Conservation (phyloP, 2,329 filamentous ascomycete genomes). For the Botrytis tulipae region DNA sequence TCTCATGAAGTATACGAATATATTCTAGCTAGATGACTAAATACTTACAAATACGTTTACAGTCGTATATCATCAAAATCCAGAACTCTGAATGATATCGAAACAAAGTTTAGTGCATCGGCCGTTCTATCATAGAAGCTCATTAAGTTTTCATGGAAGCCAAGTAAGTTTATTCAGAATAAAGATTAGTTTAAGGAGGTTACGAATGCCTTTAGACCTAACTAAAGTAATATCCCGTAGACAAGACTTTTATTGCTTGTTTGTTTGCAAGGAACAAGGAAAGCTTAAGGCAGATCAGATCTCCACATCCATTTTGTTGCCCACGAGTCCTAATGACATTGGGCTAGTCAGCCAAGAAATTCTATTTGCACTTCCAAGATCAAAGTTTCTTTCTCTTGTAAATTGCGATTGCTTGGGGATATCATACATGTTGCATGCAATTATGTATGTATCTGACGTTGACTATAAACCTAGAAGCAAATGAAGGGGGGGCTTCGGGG, state of each 20-base stretch:
- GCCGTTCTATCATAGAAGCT: background rate
- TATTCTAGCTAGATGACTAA: background rate
- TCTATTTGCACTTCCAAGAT: slow-evolving; percentile 7
- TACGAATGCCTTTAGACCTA: slow-evolving; percentile 5
- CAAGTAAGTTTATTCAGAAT: background rate
- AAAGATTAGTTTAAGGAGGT: background rate
- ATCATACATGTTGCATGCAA: background rate
- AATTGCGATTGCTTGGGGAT: background rate
- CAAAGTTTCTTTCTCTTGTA: background rate
- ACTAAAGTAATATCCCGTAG: background rate
- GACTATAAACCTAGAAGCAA: background rate
- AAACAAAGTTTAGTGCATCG: slow-evolving; percentile 10
- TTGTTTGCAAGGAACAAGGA: background rate
- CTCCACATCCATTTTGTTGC: slow-evolving; percentile 9
- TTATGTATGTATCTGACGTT: background rate
- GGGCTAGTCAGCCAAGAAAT: background rate
- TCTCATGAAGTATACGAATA: background rate
- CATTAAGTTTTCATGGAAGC: background rate
- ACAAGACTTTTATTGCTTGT: slow-evolving; percentile 8
- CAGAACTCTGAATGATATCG: background rate
- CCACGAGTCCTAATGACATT: slow-evolving; percentile 8
- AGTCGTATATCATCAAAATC: background rate
- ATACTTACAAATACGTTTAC: background rate
- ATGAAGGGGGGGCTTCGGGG: slow-evolving; percentile 4
- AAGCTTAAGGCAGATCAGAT: slow-evolving; percentile 20